Conservation (phyloP, 2,329 filamentous ascomycete species). For the Cercospora canescens region DNA sequence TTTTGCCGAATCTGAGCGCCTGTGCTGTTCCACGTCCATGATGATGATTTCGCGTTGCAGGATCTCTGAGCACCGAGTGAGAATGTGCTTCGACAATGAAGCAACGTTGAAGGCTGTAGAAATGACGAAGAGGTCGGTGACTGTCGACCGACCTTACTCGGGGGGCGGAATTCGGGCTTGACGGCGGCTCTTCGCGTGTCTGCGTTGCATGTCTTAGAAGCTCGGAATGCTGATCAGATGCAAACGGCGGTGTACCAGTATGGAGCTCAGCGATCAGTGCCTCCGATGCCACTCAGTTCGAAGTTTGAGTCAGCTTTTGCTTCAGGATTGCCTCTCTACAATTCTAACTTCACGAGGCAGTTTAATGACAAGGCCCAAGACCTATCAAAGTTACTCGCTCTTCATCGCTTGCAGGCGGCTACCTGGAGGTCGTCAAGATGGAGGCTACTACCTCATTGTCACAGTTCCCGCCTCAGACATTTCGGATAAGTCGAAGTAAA, state of each 20-base stretch:
- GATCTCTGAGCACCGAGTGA: neutral
- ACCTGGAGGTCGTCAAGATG: neutral
- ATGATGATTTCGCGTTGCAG: neutral
- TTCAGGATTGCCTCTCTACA: too few species aligned
- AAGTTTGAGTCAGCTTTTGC: too few species aligned
- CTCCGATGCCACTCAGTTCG: too few species aligned
- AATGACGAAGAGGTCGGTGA: neutral
- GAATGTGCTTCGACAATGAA: neutral
- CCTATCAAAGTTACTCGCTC: too few species aligned
- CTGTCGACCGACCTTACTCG: neutral
- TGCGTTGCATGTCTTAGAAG: neutral
- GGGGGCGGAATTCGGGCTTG: neutral
- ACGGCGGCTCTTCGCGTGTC: neutral
- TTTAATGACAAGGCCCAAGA: too few species aligned
- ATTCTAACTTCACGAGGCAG: neutral
- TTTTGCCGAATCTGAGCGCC: neutral
- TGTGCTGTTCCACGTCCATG: neutral
- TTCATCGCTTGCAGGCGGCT: neutral
- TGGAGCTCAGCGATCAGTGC: neutral
- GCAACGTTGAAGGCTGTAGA: neutral
- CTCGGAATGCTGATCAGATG: neutral
- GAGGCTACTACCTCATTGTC: neutral
- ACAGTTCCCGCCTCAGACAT: neutral
- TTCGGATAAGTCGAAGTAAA: neutral
- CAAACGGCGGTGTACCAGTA: neutral